Evolutionary conservation across 2,329 filamentous ascomycete genomes (phyloP), one percentile per base, ranked within the genome.

Genomic region (Fusarium armeniacum): DNA sequence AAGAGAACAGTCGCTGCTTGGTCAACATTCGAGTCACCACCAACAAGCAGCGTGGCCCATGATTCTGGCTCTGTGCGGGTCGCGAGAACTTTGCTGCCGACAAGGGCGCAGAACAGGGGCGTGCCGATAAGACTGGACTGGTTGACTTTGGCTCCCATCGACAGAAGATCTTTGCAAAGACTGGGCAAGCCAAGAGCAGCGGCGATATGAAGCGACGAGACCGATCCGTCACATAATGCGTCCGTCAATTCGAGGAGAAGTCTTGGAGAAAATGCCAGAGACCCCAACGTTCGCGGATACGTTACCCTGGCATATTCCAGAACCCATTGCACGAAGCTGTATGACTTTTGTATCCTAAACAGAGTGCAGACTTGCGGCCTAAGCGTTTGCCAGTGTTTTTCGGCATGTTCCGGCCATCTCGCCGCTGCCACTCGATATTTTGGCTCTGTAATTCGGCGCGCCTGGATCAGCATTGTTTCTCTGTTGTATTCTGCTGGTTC

Each of bases 271-370:
- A 74, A 38, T 4, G 74, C 72, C 12, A 71, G 32, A 8, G 54
- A 26, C 12, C 77, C 72, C 7, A 75, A 71, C 0, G 59, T 62
- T 2, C 68, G 62, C 2, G 79, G 78, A 53, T 72, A 79, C 4
- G 63, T 74, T 22, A 74, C 68, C 22, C 76, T 70, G 2, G 74
- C 76, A 59, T 78, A 80, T 45, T 81, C 78, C 22, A 81, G 59
- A 5, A 72, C 70, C 79, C 80, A 81, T 22, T 81, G 79, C 12
- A 77, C 73, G 33, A 81, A 79, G 60, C 75, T 78, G 47, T 71
- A 76, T 1, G 73, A 68, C 24, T 65, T 73, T 0, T 72, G 58
- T 1, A 60, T 45, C 3, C 65, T 58, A 49, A 81, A 81, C 6
- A 81, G 71, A 9, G 65, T 53, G 12, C 67, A 68, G 15, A 80